Base-by-base conservation (phyloP, 1,284 basidiomycete genomes). In the Leccinum olivaceoglutinosum region DNA sequence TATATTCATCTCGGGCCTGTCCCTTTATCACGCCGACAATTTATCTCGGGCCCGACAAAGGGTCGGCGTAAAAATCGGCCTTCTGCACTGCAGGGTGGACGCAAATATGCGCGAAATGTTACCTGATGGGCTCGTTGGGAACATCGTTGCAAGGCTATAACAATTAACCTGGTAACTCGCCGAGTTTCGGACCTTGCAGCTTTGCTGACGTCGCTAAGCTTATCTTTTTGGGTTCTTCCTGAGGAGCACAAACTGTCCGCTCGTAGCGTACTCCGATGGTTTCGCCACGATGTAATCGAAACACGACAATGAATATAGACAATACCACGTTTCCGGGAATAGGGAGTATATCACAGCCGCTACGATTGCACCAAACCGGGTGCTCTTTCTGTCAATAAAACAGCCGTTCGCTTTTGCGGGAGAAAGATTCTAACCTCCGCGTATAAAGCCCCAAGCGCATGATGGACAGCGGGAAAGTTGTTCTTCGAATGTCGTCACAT, bases 281-380 rank as follows among this genome's bases (percentile, higher is more conserved):
- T 86, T 88, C 0, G 87, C 85, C 14, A 95, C 82, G 68, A 96
- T 94, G 71, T 90, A 88, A 75, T 93, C 95, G 78, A 97, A 98
- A 76, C 96, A 98, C 3, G 96, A 96, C 4, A 97, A 79, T 1
- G 94, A 95, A 90, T 49, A 93, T 77, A 1, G 93, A 86, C 12
- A 98, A 81, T 1, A 88, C 79, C 39, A 89, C 75, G 0, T 90
- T 82, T 60, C 93, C 88, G 90, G 88, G 73, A 94, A 94, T 25
- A 89, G 69, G 0, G 84, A 80, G 75, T 90, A 96, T 9, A 90
- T 80, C 1, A 77, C 76, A 12, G 88, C 86, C 2, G 95, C 94
- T 1, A 90, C 86, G 0, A 80, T 76, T 2, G 94, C 95, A 12
- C 94, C 95, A 53, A 91, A 79, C 44, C 92, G 94, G 41, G 32